Conservation (phyloP, 768 basidiomycete genomes). For the Candolleomyces eurysporus region DNA sequence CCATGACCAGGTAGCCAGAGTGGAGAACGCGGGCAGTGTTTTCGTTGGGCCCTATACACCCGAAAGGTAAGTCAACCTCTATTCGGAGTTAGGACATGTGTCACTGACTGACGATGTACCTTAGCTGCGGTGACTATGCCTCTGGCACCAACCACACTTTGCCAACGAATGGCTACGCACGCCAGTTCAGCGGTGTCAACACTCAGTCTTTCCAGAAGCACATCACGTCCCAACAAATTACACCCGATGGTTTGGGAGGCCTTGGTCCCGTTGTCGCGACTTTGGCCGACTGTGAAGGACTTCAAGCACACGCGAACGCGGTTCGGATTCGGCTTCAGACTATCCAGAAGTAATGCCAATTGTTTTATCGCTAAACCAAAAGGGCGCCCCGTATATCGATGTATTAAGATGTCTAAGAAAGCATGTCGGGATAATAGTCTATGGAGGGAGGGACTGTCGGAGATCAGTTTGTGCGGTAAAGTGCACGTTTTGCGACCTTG, state of each 20-base stretch:
- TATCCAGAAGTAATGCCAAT: slow-evolving; percentile 7
- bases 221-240: slow-evolving; percentile 95
- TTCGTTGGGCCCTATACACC: slow-evolving; percentile 96
- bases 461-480: slow-evolving; percentile 81
- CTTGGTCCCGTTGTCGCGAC: slow-evolving; percentile 89
- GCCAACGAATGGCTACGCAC: slow-evolving; percentile 94
- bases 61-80: slow-evolving; percentile 69
- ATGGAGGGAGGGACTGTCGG: slow-evolving; percentile 7
- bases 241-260: slow-evolving; percentile 65
- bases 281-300: slow-evolving; percentile 91
- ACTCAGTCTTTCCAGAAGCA: slow-evolving; percentile 98
- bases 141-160: slow-evolving; percentile 99
- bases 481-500: slow-evolving; percentile 92
- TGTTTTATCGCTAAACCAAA: slow-evolving; percentile 1
- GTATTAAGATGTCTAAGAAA: slow-evolving; percentile 28
- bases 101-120: not conserved
- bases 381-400: slow-evolving; percentile 11
- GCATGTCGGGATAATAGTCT: slow-evolving; percentile 17
- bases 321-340: slow-evolving; percentile 74
- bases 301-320: slow-evolving; percentile 95
- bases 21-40: slow-evolving; percentile 94
- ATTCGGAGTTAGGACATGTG: not conserved
- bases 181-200: slow-evolving; percentile 98
- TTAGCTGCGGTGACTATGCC: slow-evolving; percentile 96
- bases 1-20: slow-evolving; percentile 52